Conservation (phyloP, 768 basidiomycete genomes). For the Dacryopinax spathularia region DNA sequence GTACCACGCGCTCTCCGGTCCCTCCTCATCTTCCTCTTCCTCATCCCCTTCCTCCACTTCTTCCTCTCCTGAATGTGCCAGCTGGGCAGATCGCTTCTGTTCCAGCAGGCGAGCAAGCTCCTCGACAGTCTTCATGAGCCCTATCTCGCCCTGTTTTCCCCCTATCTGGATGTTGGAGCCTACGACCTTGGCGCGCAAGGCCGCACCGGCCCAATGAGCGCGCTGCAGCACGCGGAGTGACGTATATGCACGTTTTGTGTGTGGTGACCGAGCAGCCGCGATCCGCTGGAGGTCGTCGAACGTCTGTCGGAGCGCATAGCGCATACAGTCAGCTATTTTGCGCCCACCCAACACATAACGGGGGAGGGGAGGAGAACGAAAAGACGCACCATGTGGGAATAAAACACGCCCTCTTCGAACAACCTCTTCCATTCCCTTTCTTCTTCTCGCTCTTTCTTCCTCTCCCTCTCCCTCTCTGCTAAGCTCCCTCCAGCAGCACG, state of each 20-base stretch:
- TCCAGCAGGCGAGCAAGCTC: conserved; percentile 31
- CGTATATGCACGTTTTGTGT: conserved; percentile 54
- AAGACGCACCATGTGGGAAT: conserved; percentile 61
- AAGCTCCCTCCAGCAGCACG: conserved; percentile 5
- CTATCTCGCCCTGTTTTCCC: conserved; percentile 36
- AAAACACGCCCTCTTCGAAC: conserved; percentile 69
- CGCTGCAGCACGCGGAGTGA: conserved; percentile 52
- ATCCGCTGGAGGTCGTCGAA: conserved; percentile 68
- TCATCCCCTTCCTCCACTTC: conserved; percentile 4
- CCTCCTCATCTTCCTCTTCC: conserved; percentile 18
- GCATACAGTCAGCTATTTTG: not conserved
- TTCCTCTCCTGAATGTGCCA: conserved; percentile 10
- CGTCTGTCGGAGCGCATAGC: conserved; percentile 30
- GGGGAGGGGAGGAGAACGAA: conserved; percentile 1
- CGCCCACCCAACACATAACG: conserved; percentile 7
- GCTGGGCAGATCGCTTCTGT: conserved; percentile 16
- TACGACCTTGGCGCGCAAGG: conserved; percentile 24
- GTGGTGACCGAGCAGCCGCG: conserved; percentile 59
- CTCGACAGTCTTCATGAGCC: conserved; percentile 39
- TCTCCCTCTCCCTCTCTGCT: conserved; percentile 13
- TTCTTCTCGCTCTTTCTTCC: conserved; percentile 32
- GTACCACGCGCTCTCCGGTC: conserved; percentile 45
- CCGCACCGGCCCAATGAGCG: conserved; percentile 64
- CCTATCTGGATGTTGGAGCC: not conserved
- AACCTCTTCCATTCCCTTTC: conserved; percentile 42